These are phyloP conservation scores for Collybia mongolica DNA, from an alignment of 768 basidiomycete genomes.

Conservation along the genomic window DNA sequence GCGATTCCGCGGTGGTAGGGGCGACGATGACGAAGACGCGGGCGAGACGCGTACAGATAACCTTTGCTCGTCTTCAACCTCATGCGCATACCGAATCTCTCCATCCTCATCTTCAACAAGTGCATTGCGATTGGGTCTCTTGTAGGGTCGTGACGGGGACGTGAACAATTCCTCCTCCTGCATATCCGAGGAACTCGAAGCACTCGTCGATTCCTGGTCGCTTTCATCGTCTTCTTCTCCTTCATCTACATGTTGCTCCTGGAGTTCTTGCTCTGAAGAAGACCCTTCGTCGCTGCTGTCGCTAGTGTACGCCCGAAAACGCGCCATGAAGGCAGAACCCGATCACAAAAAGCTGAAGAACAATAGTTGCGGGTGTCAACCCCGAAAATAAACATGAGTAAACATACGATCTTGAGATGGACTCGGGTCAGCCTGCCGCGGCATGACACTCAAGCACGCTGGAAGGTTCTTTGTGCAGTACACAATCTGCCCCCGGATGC, in stretches of 20 bases:
- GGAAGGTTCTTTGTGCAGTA: too few species aligned
- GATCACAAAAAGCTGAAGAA: background rate
- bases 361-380: background rate
- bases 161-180: conserved; percentile 47
- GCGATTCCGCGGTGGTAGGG: conserved; percentile 30
- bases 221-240: conserved; percentile 31
- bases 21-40: conserved; percentile 28
- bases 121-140: conserved; percentile 36
- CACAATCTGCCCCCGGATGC: too few species aligned
- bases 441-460: too few species aligned
- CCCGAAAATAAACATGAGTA: conserved; percentile 1
- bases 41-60: conserved; percentile 26
- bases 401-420: background rate
- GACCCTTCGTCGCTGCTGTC: conserved; percentile 53
- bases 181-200: conserved; percentile 42
- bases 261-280: conserved; percentile 22
- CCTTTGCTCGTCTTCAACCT: conserved; percentile 25
- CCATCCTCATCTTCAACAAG: conserved; percentile 56
- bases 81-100: conserved; percentile 44
- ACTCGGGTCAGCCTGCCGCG: too few species aligned
- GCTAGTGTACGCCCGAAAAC: conserved; percentile 65
- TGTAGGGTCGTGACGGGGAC: conserved; percentile 20
- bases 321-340: conserved; percentile 46
- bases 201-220: conserved; percentile 33
- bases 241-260: conserved; percentile 21